Conservation (phyloP, 1,139 yeast species). For the Yarrowia galli region DNA sequence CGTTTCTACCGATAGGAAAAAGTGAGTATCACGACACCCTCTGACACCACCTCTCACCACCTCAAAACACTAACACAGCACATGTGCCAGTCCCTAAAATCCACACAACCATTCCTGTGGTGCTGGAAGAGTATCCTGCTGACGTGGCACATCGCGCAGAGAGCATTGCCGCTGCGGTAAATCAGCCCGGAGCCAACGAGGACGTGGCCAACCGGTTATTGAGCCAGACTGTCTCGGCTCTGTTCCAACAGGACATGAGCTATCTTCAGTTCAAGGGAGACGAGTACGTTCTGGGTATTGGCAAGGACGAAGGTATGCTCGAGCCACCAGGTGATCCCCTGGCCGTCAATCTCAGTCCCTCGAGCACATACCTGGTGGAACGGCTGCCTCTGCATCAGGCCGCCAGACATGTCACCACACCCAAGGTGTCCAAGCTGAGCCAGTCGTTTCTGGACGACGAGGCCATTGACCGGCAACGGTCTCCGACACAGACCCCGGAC, state of each 20-base stretch:
- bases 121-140: slow-evolving; percentile 25
- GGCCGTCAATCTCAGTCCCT: not conserved
- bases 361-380: not conserved
- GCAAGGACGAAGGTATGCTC: not conserved
- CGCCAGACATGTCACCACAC: not conserved
- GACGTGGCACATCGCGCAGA: slow-evolving; percentile 17
- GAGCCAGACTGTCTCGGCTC: not conserved
- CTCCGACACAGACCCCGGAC: too few species aligned
- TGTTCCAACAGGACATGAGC: slow-evolving; percentile 8
- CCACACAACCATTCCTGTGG: slow-evolving; percentile 25
- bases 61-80: slow-evolving; percentile 4
- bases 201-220: not conserved
- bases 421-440: not conserved
- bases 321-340: not conserved
- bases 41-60: too few species aligned
- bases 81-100: slow-evolving; percentile 5
- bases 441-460: not conserved
- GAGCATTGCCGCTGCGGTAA: not conserved
- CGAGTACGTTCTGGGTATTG: slow-evolving; percentile 9
- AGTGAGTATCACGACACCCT: not conserved
- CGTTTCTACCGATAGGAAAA: slow-evolving; percentile 1
- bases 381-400: slow-evolving; percentile 11
- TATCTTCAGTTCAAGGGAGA: slow-evolving; percentile 26
- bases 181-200: slow-evolving; percentile 8
- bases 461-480: too few species aligned